These are phyloP conservation scores for Juglanconis sp. DNA, from an alignment of 2,329 filamentous ascomycete genomes.

Conservation along the genomic window DNA sequence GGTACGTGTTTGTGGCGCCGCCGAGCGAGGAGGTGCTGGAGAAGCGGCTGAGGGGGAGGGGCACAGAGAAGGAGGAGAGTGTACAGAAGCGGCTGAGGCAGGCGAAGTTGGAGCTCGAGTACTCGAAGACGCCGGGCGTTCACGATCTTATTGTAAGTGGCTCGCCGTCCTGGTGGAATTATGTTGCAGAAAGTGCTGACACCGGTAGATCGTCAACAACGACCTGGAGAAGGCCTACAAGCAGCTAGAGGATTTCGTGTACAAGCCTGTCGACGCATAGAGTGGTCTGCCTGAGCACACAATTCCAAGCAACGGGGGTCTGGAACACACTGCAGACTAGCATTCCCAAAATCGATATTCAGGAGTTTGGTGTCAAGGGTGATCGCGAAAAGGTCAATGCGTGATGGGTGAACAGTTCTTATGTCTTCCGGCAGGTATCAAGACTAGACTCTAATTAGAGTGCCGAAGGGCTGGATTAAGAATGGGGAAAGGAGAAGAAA, in stretches of 20 bases:
- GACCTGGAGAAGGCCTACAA: slow-evolving; percentile 49
- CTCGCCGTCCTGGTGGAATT: not conserved
- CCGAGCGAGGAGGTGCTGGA: slow-evolving; percentile 74
- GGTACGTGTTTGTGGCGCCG: slow-evolving; percentile 82
- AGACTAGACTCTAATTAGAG: slow-evolving; percentile 42
- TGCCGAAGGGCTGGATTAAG: slow-evolving; percentile 25
- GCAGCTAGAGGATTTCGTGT: slow-evolving; percentile 50
- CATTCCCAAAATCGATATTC: slow-evolving; percentile 10
- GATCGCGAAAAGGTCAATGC: not conserved
- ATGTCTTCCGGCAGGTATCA: slow-evolving; percentile 39
- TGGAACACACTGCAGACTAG: not conserved
- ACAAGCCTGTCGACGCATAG: slow-evolving; percentile 28
- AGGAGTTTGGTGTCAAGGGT: not conserved
- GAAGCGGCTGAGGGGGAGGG: slow-evolving; percentile 67
- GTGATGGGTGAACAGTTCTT: slow-evolving; percentile 12
- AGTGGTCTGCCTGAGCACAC: not conserved
- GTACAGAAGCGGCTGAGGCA: slow-evolving; percentile 67
- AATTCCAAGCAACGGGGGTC: not conserved
- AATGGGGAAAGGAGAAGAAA: slow-evolving; percentile 26
- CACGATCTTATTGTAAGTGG: slow-evolving; percentile 32
- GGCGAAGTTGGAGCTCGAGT: slow-evolving; percentile 73
- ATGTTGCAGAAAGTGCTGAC: not conserved
- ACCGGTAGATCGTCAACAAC: slow-evolving; percentile 32
- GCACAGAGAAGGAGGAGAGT: slow-evolving; percentile 73
- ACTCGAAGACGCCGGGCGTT: slow-evolving; percentile 62